These are phyloP conservation scores for Neofusicoccum cordaticola DNA, from an alignment of 2,329 filamentous ascomycete genomes.

Conservation along the genomic window DNA sequence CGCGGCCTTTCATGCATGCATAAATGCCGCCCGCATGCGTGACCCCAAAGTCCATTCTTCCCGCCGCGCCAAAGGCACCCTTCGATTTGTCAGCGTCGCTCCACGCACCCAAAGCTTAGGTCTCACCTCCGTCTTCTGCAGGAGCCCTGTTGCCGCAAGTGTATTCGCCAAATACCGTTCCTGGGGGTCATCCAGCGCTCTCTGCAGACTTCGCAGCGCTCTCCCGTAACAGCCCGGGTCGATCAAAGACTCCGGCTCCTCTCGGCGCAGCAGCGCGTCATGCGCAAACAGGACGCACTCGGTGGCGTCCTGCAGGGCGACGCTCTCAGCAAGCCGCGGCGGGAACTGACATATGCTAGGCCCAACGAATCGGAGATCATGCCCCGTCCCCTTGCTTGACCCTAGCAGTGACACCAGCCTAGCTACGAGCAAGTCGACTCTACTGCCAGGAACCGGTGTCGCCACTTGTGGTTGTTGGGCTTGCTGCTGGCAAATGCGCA, in stretches of 20 bases:
- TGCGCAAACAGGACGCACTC: conserved; percentile 4
- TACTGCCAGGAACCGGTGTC: no score
- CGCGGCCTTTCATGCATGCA: no score
- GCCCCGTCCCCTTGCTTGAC: no score
- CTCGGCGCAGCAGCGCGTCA: conserved; percentile 9
- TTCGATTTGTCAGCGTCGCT: no score
- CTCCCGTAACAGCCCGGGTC: conserved; percentile 15
- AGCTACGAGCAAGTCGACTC: no score
- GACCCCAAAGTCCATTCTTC: no score
- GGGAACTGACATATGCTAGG: conserved; percentile 3
- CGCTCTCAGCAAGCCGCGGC: conserved; percentile 5
- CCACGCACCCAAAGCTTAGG: no score
- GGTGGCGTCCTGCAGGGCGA: conserved; percentile 12
- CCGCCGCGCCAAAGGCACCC: no score
- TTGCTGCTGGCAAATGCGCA: conserved; percentile 14
- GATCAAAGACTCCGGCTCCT: conserved; percentile 3
- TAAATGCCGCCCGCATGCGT: no score
- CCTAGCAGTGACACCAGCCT: no score
- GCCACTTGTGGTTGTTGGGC: no score
- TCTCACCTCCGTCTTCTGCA: conserved; percentile 10
- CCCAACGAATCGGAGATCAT: not conserved
- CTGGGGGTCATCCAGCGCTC: conserved; percentile 14
- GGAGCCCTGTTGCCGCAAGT: conserved; percentile 15
- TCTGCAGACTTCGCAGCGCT: conserved; percentile 17
- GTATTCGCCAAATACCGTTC: conserved; percentile 14